Conservation (phyloP, 805 yeast species). For the Sungouiozyma intestinalis region DNA sequence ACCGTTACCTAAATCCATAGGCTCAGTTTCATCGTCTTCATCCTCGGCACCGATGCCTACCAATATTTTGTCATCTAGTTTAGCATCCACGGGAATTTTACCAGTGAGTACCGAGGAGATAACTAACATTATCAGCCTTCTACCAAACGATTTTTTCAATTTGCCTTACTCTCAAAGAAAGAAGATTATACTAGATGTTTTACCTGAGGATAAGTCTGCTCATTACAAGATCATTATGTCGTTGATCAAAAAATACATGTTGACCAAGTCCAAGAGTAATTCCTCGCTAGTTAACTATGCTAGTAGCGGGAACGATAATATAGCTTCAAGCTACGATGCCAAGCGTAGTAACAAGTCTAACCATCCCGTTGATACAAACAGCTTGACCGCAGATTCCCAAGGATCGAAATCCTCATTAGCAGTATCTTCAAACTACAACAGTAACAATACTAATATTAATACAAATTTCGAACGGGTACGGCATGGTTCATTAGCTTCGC, state of each 20-base stretch:
- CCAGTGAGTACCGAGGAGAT: conserved; percentile 18
- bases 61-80: conserved; percentile 1
- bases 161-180: conserved; percentile 55
- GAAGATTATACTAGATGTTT: conserved; percentile 29
- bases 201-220: conserved; percentile 29
- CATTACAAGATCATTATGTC: conserved; percentile 27
- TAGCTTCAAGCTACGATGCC: background rate
- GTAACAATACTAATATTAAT: background rate
- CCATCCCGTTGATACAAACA: background rate
- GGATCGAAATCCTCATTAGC: background rate
- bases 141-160: conserved; percentile 45
- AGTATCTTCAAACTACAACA: background rate
- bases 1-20: conserved; percentile 1
- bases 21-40: background rate
- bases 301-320: conserved; percentile 1
- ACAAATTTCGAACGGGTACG: conserved; percentile 10
- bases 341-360: background rate
- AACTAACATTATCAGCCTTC: conserved; percentile 21
- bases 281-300: conserved; percentile 9
- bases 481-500: conserved; percentile 27
- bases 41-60: background rate
- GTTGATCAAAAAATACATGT: conserved; percentile 19
- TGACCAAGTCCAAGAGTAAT: conserved; percentile 20
- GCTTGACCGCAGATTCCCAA: background rate
- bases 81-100: background rate